Base-by-base conservation (phyloP, 371 early-diverging fungal genomes). In the Mucor plumbeus region DNA sequence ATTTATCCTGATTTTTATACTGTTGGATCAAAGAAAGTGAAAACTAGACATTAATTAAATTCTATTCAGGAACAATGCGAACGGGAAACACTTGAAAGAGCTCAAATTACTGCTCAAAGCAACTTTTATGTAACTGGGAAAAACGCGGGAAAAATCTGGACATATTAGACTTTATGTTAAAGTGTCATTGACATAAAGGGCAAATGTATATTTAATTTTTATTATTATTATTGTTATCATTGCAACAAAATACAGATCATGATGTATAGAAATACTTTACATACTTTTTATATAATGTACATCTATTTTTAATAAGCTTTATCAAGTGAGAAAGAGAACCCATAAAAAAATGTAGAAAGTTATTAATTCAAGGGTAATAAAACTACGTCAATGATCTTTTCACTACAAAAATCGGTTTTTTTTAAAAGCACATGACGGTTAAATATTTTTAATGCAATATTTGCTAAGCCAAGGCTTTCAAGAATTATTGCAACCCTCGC, bases 31-130 rank as follows among this genome's bases (percentile, higher is more conserved):
- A 53, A 53, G 9, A 26, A 14, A 5, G 10, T 14, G 0, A 4
- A 53, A 7, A 53, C 7, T 31, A 41, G 1, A 11, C 15, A 10
- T 53, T 53, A 11, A 14, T 53, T 53, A 53, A 31, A 13, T 26
- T 53, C 9, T 5, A 53, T 53, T 31, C 53, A 53, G 53, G 53
- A 53, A 53, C 53, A 53, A 53, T 14, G 31, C 21, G 26, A 53
- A 53, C 53, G 53, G 53, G 53, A 53, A 53, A 53, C 14, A 13
- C 26, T 31, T 53, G 53, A 53, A 53, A 31, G 31, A 31, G 2
- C 13, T 26, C 26, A 14, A 10, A 53, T 53, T 53, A 53, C 21
- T 53, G 53, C 53, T 13, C 10, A 11, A 53, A 26, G 31, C 13
- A 5, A 11, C 38, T 9, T 38, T 38, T 38, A 38, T 38, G 38